Conservation (phyloP, 805 yeast genomes). For the Candida methanosorbosa region DNA sequence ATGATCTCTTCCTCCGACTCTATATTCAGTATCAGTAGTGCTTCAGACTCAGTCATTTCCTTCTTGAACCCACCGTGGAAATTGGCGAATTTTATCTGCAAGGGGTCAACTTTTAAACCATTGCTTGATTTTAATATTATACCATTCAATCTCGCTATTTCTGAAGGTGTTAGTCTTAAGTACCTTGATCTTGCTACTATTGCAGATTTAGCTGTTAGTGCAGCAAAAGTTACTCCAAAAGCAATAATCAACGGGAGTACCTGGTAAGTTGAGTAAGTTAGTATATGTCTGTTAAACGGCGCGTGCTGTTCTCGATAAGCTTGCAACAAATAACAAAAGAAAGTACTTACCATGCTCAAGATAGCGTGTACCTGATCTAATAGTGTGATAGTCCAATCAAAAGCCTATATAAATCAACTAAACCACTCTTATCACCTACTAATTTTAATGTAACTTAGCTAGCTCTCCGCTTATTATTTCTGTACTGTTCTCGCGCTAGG, state of each 20-base stretch:
- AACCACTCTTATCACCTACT: no score
- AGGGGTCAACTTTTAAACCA: constrained; percentile 7
- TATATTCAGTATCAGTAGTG: constrained; percentile 55
- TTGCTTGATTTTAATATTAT: constrained; percentile 14
- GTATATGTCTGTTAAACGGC: no score
- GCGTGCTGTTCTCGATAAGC: no score
- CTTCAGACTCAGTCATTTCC: constrained; percentile 64
- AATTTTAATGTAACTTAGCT: no score
- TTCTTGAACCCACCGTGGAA: constrained; percentile 56
- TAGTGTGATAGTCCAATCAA: no score
- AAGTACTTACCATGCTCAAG: no score
- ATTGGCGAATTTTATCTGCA: constrained; percentile 24
- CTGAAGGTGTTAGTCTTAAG: constrained; percentile 22
- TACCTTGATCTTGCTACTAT: constrained; percentile 24
- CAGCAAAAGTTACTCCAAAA: constrained; percentile 43
- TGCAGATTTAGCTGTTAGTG: constrained; percentile 36
- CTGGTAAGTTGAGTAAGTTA: no score
- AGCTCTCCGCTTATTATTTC: no score
- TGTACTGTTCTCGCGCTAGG: no score
- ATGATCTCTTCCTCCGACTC: constrained; percentile 43
- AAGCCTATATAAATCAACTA: no score
- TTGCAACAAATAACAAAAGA: no score
- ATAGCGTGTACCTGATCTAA: no score
- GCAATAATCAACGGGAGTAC: constrained; percentile 47
- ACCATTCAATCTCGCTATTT: constrained; percentile 32